A percentile compares a stretch with the other conserved stretches of the same genome.
phyloP scores from a whole-genome alignment of 2,329 filamentous ascomycete genomes.

The Endocalyx cinctus region DNA sequence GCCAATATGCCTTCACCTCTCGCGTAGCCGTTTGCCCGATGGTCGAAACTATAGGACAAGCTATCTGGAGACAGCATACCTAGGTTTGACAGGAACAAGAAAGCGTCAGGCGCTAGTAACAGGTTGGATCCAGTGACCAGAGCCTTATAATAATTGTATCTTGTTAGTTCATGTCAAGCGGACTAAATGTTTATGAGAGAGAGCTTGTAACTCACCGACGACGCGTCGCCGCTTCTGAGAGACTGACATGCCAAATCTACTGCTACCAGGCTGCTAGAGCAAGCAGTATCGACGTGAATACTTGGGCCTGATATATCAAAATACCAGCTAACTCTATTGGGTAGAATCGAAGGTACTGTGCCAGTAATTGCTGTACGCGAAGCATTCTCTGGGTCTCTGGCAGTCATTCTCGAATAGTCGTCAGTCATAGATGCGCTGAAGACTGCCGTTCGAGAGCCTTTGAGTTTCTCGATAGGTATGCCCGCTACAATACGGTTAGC shows the following conservation, averaged over 20 bases:
- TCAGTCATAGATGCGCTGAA: conserved; percentile 34
- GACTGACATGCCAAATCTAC: conserved; percentile 23
- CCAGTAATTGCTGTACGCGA: conserved; percentile 30
- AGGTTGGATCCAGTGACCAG: conserved; percentile 29
- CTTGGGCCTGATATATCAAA: conserved; percentile 34
- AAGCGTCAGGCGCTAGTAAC: conserved; percentile 24
- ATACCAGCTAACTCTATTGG: conserved; percentile 38
- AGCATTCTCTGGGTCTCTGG: conserved; percentile 30
- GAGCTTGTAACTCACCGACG: conserved; percentile 12
- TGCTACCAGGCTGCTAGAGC: conserved; percentile 31
- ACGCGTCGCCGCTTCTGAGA: conserved; percentile 18
- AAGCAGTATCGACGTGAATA: conserved; percentile 34
- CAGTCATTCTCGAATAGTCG: conserved; percentile 29
- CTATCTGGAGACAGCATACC: conserved; percentile 36
- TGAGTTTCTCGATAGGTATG: conserved; percentile 23
- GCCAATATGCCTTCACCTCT: conserved; percentile 48
- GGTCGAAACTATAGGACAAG: conserved; percentile 22
- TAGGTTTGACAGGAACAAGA: conserved; percentile 22
- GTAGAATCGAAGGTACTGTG: conserved; percentile 23
- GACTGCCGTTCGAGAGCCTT: conserved; percentile 27
- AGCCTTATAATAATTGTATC: conserved; percentile 16
- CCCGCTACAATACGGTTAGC: no score
- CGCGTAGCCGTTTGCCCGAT: conserved; percentile 28
- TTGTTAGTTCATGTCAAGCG: conserved; percentile 7
- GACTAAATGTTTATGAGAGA: conserved; percentile 3